Base-by-base conservation (phyloP, 768 basidiomycete species). In the Russula sp. region DNA sequence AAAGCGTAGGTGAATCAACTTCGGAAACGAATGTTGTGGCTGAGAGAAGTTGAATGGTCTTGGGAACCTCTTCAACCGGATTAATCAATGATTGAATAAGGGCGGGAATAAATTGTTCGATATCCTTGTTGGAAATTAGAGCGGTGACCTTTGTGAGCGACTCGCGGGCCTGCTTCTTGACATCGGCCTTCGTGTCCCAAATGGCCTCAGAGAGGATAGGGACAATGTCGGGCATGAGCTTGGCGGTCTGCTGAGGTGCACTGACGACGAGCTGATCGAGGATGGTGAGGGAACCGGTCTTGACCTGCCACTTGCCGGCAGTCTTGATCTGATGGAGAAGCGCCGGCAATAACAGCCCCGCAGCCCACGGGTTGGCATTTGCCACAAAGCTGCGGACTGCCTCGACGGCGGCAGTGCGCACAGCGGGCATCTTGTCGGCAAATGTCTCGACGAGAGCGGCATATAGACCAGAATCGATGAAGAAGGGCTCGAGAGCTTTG, bases 21-120 rank as follows among this genome's bases (percentile, higher is more conserved):
- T 98, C 95, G 58, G 95, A 92, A 92, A 98, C 95, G 88, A 97
- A 98, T 77, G 95, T 98, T 78, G 95, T 98, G 63, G 95, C 87
- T 78, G 95, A 94, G 78, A 97, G 93, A 79, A 96, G 90, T 67
- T 84, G 83, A 72, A 98, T 92, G 73, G 94, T 97, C 72, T 86
- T 89, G 72, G 95, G 91, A 63, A 98, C 95, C 86, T 99, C 97
- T 82, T 99, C 96, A 69, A 97, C 94, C 72, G 97, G 97, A 84
- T 99, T 95, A 80, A 98, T 94, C 74, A 98, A 83, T 76, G 93
- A 89, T 77, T 96, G 94, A 78, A 98, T 95, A 73, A 99, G 87
- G 76, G 95, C 95, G 71, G 92, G 93, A 83, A 98, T 93, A 81
- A 90, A 97, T 79, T 86, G 87, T 85, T 92, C 89, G 64, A 92